Percentiles rank a stretch among this genome's conserved stretches.
Conservation (phyloP, 2,329 filamentous ascomycete genomes). For the Fusarium haematococcum region DNA sequence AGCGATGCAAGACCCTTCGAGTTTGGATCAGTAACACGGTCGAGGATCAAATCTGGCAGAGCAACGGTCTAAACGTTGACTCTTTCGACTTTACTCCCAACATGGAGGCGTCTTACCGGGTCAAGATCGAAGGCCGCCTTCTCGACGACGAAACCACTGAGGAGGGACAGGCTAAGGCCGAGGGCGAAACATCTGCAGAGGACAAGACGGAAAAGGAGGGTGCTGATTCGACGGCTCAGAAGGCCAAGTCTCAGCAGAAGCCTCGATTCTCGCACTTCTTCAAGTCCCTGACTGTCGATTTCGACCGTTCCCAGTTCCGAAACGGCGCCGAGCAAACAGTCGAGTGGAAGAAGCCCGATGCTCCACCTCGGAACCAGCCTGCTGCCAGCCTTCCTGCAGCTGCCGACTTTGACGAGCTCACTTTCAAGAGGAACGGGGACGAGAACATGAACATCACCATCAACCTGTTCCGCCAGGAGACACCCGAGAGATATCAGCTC, state of each 20-base stretch:
- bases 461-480: slow-evolving; percentile 86
- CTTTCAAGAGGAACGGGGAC: slow-evolving; percentile 91
- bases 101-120: slow-evolving; percentile 82
- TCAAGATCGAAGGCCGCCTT: slow-evolving; percentile 91
- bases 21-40: slow-evolving; percentile 96
- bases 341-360: slow-evolving; percentile 87
- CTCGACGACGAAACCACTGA: slow-evolving; percentile 77
- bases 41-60: slow-evolving; percentile 95
- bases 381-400: slow-evolving; percentile 61
- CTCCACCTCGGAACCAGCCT: slow-evolving; percentile 62
- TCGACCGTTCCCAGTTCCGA: slow-evolving; percentile 72
- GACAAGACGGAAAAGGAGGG: slow-evolving; percentile 44
- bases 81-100: slow-evolving; percentile 85
- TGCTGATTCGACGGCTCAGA: slow-evolving; percentile 45
- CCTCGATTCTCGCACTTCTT: slow-evolving; percentile 82
- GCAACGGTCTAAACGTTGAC: slow-evolving; percentile 74
- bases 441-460: slow-evolving; percentile 93
- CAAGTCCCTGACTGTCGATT: slow-evolving; percentile 80
- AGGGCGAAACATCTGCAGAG: slow-evolving; percentile 51
- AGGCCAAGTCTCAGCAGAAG: slow-evolving; percentile 55
- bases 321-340: slow-evolving; percentile 69
- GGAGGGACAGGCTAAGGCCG: slow-evolving; percentile 62
- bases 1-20: slow-evolving; percentile 86
- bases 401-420: slow-evolving; percentile 88
- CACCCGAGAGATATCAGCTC: slow-evolving; percentile 84